Percentiles rank a stretch among this genome's conserved stretches.
phyloP scores from a whole-genome alignment of 23 red algal species.

The Chondrus crispus region DNA sequence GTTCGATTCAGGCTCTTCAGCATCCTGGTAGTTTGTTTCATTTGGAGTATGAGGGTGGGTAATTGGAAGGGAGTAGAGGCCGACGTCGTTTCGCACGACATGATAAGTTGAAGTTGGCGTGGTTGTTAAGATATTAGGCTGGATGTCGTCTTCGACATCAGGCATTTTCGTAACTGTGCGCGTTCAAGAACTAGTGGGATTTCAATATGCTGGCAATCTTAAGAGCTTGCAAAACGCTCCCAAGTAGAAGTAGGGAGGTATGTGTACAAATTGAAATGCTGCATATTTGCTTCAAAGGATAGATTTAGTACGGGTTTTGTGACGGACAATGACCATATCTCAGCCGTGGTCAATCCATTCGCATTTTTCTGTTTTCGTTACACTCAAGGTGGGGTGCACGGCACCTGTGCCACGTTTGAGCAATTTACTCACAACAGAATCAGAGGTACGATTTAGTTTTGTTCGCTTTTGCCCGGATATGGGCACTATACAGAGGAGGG shows the following conservation, averaged over 20 bases:
- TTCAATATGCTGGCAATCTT: background rate
- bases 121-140: background rate
- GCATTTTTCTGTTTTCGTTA: background rate
- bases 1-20: background rate
- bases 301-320: background rate
- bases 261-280: background rate
- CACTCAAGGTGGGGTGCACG: background rate
- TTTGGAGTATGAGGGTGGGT: no score
- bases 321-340: background rate
- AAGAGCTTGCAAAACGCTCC: background rate
- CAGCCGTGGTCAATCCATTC: background rate
- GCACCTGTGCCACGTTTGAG: background rate
- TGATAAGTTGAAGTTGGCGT: no score
- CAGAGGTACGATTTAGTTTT: background rate
- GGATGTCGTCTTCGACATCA: background rate
- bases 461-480: background rate
- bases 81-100: background rate
- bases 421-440: background rate
- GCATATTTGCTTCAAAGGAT: background rate
- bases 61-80: background rate
- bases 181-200: background rate
- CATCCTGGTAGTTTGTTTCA: no score
- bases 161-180: background rate
- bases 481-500: background rate
- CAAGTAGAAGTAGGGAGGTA: background rate